A percentile compares a stretch with the other conserved stretches of the same genome.
Conservation (phyloP, 1,284 basidiomycete species). For the Cerioporus squamosus region DNA sequence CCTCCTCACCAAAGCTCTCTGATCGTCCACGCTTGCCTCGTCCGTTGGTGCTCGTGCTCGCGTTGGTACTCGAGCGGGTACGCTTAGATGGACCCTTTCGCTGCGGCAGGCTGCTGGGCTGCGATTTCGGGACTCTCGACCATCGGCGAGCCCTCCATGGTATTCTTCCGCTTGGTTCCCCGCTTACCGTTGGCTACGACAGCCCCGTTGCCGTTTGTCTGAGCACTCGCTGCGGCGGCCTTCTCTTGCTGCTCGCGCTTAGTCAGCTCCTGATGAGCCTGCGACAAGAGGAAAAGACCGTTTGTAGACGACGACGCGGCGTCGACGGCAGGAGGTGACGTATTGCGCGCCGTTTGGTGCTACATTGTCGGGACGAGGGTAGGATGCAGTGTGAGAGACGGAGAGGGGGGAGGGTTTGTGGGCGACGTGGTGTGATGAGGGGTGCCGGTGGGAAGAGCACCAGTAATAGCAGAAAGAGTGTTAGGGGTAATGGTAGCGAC, state of each 20-base stretch:
- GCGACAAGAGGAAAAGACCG: conserved; percentile 90
- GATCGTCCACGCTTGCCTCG: conserved; percentile 26
- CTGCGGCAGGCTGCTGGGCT: conserved; percentile 24
- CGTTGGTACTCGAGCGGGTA: conserved; percentile 42
- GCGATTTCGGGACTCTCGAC: conserved; percentile 39
- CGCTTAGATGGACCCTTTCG: conserved; percentile 45
- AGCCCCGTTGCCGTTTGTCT: conserved; percentile 26
- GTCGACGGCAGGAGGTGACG: conserved; percentile 47
- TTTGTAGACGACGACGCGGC: conserved; percentile 75
- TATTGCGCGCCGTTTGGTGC: conserved; percentile 39
- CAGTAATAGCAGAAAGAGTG: conserved; percentile 83
- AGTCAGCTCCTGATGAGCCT: conserved; percentile 95
- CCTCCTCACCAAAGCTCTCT: conserved; percentile 46
- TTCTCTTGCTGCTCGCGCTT: conserved; percentile 77
- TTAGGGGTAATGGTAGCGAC: conserved; percentile 88
- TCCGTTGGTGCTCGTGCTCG: conserved; percentile 23
- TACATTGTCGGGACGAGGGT: conserved; percentile 38
- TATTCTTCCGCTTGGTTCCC: conserved; percentile 70
- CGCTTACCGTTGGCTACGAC: conserved; percentile 47
- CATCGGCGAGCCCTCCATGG: conserved; percentile 41
- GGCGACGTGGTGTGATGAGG: conserved; percentile 20
- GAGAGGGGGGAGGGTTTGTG: conserved; percentile 35
- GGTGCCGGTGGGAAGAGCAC: conserved; percentile 51
- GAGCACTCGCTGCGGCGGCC: conserved; percentile 40
- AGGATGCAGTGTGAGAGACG: conserved; percentile 34